Evolutionary conservation across 257 asterid genomes (phyloP).

Genomic region (Ligustrum vulgare): DNA sequence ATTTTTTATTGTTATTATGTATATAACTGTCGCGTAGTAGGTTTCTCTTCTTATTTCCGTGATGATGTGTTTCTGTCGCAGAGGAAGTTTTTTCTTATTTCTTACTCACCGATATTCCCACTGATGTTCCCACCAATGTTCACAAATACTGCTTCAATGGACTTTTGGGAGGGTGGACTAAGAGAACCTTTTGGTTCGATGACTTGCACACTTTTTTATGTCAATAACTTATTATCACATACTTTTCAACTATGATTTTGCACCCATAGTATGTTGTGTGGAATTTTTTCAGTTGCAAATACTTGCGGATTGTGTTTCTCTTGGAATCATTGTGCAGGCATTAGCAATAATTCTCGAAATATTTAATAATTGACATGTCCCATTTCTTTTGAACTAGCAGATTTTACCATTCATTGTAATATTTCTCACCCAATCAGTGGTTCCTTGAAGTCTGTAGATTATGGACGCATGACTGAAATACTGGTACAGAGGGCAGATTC

Average conservation of each 20-base stretch:
- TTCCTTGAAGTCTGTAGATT: constrained; percentile 94
- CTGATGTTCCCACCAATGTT: neutral
- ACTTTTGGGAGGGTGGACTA: constrained; percentile 14
- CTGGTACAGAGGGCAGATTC: constrained; percentile 95
- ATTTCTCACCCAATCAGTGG: constrained; percentile 36
- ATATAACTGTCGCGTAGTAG: constrained; percentile 14
- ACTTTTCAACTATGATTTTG: neutral
- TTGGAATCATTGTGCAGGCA: neutral
- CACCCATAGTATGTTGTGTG: constrained; percentile 12
- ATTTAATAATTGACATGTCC: constrained; percentile 16
- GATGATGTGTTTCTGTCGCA: neutral
- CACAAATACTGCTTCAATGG: constrained; percentile 18
- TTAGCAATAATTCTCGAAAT: constrained; percentile 9
- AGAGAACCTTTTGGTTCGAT: constrained; percentile 10
- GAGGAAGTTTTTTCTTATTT: too few species aligned
- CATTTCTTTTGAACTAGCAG: neutral
- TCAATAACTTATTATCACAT: neutral
- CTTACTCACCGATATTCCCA: too few species aligned
- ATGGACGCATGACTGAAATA: constrained; percentile 99
- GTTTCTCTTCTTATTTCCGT: neutral
- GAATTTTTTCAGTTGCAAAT: constrained; percentile 5
- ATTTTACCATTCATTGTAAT: constrained; percentile 23
- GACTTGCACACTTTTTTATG: neutral
- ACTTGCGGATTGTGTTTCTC: constrained; percentile 2
- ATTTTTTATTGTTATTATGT: constrained; percentile 8